These are phyloP conservation scores for Chloranthus sessilifolius DNA, from an alignment of 164 flowering plant genomes.

Conservation along the genomic window DNA sequence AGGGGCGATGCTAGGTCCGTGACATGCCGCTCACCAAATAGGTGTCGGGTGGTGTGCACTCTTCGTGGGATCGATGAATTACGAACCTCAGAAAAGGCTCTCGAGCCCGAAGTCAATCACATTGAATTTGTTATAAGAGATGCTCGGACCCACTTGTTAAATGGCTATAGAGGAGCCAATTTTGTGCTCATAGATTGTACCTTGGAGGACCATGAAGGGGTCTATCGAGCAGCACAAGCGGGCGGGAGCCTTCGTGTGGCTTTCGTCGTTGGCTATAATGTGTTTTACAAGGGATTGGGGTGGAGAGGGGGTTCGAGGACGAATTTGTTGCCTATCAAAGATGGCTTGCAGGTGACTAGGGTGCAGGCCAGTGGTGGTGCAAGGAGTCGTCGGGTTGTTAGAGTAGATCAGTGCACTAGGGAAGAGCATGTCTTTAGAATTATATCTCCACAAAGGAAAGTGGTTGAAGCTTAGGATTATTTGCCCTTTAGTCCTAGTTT, in stretches of 20 bases:
- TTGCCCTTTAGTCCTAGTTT: too few species aligned
- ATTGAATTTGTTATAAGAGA: slow-evolving; percentile 61
- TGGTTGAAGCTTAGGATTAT: too few species aligned
- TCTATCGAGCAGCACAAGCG: slow-evolving; percentile 29
- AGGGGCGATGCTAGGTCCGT: too few species aligned
- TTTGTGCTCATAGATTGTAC: slow-evolving; percentile 70
- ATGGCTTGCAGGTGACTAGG: slow-evolving; percentile 55
- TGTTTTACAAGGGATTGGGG: slow-evolving; percentile 49
- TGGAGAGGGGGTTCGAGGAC: slow-evolving; percentile 33
- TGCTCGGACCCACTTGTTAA: slow-evolving; percentile 30
- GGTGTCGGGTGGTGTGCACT: slow-evolving; percentile 63
- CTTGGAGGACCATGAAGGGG: slow-evolving; percentile 39
- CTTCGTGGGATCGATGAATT: slow-evolving; percentile 31
- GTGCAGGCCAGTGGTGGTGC: slow-evolving; percentile 18
- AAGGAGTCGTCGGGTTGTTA: slow-evolving; percentile 65
- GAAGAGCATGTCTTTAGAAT: slow-evolving; percentile 84
- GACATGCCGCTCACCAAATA: slow-evolving; percentile 72
- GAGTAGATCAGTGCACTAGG: slow-evolving; percentile 67
- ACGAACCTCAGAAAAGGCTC: slow-evolving; percentile 21
- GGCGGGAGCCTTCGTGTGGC: slow-evolving; percentile 21
- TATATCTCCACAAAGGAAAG: slow-evolving; percentile 24
- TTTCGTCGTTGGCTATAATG: slow-evolving; percentile 62
- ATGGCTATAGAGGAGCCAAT: slow-evolving; percentile 44
- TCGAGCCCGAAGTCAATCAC: slow-evolving; percentile 25
- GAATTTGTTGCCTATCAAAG: slow-evolving; percentile 68